Evolutionary conservation across 495 filamentous ascomycete species (phyloP), one percentile per base, ranked within the genome.

Genomic region (Terfezia claveryi): DNA sequence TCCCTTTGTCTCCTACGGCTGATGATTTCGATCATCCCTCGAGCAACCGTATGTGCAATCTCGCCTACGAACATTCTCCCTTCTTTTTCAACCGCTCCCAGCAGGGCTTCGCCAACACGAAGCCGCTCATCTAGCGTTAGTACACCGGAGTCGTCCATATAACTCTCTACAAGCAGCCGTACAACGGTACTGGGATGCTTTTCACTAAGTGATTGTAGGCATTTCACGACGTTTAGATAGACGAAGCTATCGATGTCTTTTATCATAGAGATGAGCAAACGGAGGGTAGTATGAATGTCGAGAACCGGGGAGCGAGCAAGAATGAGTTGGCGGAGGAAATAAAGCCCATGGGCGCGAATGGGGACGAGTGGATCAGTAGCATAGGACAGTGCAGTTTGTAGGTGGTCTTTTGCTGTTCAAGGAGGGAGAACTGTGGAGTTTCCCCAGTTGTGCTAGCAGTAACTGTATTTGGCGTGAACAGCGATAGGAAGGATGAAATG

Each of bases 301-400:
- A 89, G 70, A 12, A 83, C 70, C 0, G 83, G 74, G 10, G 75
- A 83, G 16, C 71, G 64, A 16, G 74, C 70, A 36, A 71, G 69
- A 59, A 91, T 77, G 16, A 93, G 68, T 36, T 70, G 69, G 0
- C 78, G 76, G 14, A 92, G 68, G 1, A 85, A 73, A 20, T 80
- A 79, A 38, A 93, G 76, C 10, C 84, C 86, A 64, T 91, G 82
- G 6, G 78, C 80, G 36, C 84, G 78, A 10, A 88, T 80, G 0
- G 86, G 86, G 8, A 85, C 76, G 0, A 85, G 78, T 0, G 80
- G 75, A 54, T 85, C 83, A 17, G 79, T 80, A 54, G 91, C 78
- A 62, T 88, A 84, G 0, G 73, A 76, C 36, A 91, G 70, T 7
- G 83, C 83, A 16, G 83, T 73, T 70, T 74, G 60, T 91, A 83